These are phyloP conservation scores for Exophiala spinifera DNA, from an alignment of 2,329 filamentous ascomycete species.

Conservation along the genomic window DNA sequence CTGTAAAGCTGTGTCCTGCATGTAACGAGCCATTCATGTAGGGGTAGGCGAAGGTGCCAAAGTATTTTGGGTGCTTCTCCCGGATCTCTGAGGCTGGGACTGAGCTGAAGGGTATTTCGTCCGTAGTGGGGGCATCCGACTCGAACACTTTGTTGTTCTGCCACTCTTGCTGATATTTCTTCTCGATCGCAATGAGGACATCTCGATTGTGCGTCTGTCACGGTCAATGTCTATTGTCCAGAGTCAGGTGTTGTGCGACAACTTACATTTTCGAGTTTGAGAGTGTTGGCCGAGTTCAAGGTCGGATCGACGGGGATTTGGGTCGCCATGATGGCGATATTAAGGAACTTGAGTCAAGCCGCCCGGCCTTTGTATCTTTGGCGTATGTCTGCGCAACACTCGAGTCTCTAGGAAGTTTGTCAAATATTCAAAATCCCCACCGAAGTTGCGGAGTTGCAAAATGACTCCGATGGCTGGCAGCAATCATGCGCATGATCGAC, in stretches of 20 bases:
- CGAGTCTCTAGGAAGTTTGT: conserved; percentile 2
- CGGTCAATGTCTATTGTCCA: conserved; percentile 4
- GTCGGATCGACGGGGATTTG: conserved; percentile 55
- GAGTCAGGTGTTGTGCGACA: neutral
- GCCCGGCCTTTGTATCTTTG: neutral
- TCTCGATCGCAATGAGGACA: conserved; percentile 75
- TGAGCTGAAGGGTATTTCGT: conserved; percentile 72
- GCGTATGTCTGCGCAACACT: neutral
- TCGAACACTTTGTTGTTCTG: conserved; percentile 75
- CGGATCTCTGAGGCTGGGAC: conserved; percentile 72
- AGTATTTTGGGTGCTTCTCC: conserved; percentile 84
- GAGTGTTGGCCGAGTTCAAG: conserved; percentile 56
- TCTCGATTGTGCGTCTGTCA: conserved; percentile 80
- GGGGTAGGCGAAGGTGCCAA: conserved; percentile 72
- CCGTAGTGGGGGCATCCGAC: conserved; percentile 73
- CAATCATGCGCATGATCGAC: neutral
- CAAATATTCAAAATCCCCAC: neutral
- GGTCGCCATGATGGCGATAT: conserved; percentile 49
- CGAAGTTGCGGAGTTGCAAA: neutral
- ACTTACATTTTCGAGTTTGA: conserved; percentile 62
- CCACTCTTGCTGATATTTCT: conserved; percentile 89
- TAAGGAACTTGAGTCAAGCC: neutral
- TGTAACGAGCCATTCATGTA: conserved; percentile 89
- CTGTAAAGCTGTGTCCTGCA: conserved; percentile 87
- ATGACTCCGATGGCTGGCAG: neutral